These are phyloP conservation scores for Tolypocladium nubicola DNA, from an alignment of 2,329 filamentous ascomycete genomes.

Conservation along the genomic window DNA sequence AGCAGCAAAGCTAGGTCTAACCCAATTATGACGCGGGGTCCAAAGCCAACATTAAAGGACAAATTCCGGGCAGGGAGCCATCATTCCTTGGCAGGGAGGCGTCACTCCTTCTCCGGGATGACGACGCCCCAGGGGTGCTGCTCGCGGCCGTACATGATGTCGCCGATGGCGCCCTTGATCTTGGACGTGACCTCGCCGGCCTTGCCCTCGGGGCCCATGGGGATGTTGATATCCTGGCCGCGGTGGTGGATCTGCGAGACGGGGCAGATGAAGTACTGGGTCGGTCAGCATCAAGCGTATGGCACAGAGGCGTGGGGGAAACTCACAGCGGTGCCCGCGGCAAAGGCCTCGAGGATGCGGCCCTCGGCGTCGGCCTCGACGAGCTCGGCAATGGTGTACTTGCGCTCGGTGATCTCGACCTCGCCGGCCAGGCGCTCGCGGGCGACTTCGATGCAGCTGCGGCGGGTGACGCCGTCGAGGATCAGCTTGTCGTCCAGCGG, in stretches of 20 bases:
- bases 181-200: conserved; percentile 45
- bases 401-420: conserved; percentile 67
- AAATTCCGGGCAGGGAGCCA: neutral
- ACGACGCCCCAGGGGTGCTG: conserved; percentile 61
- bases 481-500: conserved; percentile 76
- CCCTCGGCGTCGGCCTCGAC: conserved; percentile 63
- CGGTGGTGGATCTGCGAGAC: conserved; percentile 60
- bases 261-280: conserved; percentile 59
- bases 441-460: conserved; percentile 66
- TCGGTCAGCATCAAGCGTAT: conserved; percentile 9
- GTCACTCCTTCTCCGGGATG: conserved; percentile 45
- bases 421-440: conserved; percentile 48
- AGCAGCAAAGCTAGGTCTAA: neutral
- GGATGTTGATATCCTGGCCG: conserved; percentile 50
- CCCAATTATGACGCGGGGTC: neutral
- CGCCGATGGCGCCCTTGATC: conserved; percentile 57
- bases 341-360: conserved; percentile 73
- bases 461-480: conserved; percentile 77
- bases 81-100: too few relatives aligned
- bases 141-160: conserved; percentile 66
- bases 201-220: conserved; percentile 41
- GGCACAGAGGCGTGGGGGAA: neutral
- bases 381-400: conserved; percentile 73
- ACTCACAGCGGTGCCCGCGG: conserved; percentile 74
- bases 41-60: neutral